phyloP scores from a whole-genome alignment of 2,329 filamentous ascomycete species.

The Phymatotrichopsis omnivora region DNA sequence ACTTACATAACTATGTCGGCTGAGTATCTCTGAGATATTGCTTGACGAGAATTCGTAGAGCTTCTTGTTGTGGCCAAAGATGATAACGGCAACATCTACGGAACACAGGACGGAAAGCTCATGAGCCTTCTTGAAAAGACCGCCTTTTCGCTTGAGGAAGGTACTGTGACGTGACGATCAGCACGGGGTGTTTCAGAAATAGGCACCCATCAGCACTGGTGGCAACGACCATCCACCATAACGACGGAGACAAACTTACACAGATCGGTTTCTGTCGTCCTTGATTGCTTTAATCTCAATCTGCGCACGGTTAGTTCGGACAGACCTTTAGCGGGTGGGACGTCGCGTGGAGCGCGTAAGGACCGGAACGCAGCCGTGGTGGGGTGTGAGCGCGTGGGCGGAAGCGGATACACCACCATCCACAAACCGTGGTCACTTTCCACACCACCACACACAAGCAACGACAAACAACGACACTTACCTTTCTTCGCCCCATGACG shows the following conservation, averaged over 20 bases:
- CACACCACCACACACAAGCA: neutral
- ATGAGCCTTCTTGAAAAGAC: slow-evolving; percentile 98
- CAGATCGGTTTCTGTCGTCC: slow-evolving; percentile 92
- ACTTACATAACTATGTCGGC: slow-evolving; percentile 82
- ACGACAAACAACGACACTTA: slow-evolving; percentile 9
- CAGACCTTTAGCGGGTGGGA: too few species aligned
- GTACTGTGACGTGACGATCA: slow-evolving; percentile 49
- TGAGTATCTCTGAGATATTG: slow-evolving; percentile 84
- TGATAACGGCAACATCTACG: slow-evolving; percentile 96
- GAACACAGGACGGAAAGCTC: slow-evolving; percentile 96
- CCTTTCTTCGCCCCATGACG: slow-evolving; percentile 84
- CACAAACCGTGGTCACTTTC: neutral
- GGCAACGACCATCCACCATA: neutral
- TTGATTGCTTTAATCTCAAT: slow-evolving; percentile 99
- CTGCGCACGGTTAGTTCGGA: slow-evolving; percentile 33
- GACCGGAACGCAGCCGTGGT: too few species aligned
- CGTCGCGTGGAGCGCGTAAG: neutral
- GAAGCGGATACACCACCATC: too few species aligned
- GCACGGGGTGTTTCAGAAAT: neutral
- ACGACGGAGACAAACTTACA: slow-evolving; percentile 52
- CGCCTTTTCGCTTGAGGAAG: slow-evolving; percentile 96
- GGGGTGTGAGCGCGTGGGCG: too few species aligned
- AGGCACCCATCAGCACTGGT: neutral
- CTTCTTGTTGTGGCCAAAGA: slow-evolving; percentile 98
- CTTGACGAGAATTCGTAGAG: slow-evolving; percentile 93